Evolutionary conservation across 345 rosid species (phyloP).

Genomic region (Stellera chamaejasme): DNA sequence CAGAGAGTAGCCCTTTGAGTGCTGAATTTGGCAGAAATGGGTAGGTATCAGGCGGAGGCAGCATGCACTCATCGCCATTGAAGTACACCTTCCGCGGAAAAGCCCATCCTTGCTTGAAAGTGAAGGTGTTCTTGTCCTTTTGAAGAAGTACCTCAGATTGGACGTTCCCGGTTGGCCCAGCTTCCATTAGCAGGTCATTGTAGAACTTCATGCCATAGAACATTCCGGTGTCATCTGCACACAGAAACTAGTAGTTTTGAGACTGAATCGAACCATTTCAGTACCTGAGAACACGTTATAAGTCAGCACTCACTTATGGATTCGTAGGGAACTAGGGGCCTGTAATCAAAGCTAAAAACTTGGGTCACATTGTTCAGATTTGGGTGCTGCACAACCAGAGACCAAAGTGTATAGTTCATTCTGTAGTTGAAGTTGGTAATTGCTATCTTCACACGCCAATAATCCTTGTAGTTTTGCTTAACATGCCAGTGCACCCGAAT

Average conservation of each 20-base stretch:
- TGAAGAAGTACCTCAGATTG: slow-evolving; percentile 82
- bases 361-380: slow-evolving; percentile 80
- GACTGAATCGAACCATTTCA: too few relatives aligned
- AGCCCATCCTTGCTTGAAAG: slow-evolving; percentile 90
- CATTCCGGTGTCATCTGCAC: slow-evolving; percentile 87
- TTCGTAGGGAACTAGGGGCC: slow-evolving; percentile 59
- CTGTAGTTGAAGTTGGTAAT: slow-evolving; percentile 66
- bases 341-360: slow-evolving; percentile 84
- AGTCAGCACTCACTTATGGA: slow-evolving; percentile 44
- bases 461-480: slow-evolving; percentile 62
- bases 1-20: slow-evolving; percentile 14
- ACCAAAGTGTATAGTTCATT: slow-evolving; percentile 70
- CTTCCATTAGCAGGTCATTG: slow-evolving; percentile 84
- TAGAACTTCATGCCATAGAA: slow-evolving; percentile 67
- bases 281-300: background rate
- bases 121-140: slow-evolving; percentile 70
- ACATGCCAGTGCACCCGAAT: slow-evolving; percentile 86
- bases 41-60: slow-evolving; percentile 82
- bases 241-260: background rate
- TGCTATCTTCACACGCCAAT: slow-evolving; percentile 70
- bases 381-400: slow-evolving; percentile 67
- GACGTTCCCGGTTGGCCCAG: slow-evolving; percentile 79
- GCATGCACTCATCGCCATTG: slow-evolving; percentile 88
- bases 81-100: slow-evolving; percentile 85
- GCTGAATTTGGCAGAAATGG: slow-evolving; percentile 73